These are phyloP conservation scores for Eutrema heterophyllum DNA, from an alignment of 345 rosid species.

Conservation along the genomic window DNA sequence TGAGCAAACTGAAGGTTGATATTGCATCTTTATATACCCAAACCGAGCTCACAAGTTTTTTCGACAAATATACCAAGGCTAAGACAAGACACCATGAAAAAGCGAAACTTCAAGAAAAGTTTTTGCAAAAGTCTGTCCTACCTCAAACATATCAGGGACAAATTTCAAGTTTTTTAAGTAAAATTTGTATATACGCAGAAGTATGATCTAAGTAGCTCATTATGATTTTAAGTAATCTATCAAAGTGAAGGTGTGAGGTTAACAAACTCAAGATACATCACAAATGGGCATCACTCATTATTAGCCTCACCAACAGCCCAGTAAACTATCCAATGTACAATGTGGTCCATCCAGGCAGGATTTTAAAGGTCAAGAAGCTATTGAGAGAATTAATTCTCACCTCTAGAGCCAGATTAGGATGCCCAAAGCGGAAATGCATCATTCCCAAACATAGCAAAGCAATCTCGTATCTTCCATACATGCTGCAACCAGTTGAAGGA, in stretches of 20 bases:
- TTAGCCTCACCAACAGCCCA: conserved; percentile 12
- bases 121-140: not conserved
- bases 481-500: conserved; percentile 48
- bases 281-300: conserved; percentile 2
- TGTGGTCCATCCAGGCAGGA: not conserved
- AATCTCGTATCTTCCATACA: conserved; percentile 71
- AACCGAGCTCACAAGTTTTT: not conserved
- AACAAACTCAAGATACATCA: conserved; percentile 3
- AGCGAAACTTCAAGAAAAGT: not conserved
- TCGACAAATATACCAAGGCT: not conserved
- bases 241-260: not conserved
- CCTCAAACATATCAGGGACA: not conserved
- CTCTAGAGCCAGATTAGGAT: conserved; percentile 92
- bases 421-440: conserved; percentile 97
- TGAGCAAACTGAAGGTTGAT: not conserved
- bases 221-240: not conserved
- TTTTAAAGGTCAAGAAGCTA: not conserved
- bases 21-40: not conserved
- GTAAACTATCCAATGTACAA: not conserved
- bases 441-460: conserved; percentile 84
- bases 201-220: not conserved
- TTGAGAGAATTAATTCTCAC: conserved; percentile 38
- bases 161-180: not conserved
- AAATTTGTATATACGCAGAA: not conserved
- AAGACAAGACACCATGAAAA: not conserved